Evolutionary conservation across 2,329 filamentous ascomycete genomes (phyloP).

Genomic region (Aspergillus phoenicis): DNA sequence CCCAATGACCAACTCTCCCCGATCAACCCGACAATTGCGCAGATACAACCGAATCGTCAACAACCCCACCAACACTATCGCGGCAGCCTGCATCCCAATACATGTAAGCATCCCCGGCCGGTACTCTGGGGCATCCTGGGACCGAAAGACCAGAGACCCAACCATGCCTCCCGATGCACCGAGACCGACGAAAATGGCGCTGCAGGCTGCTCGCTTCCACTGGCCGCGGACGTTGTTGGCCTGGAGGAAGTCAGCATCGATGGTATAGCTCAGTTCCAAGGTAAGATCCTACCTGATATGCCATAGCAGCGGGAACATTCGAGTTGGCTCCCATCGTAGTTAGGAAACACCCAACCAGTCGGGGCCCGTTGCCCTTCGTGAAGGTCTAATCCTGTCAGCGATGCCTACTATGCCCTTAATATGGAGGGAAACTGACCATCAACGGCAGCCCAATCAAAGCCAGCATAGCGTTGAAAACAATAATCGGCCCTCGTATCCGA

Average conservation of each 20-base stretch:
- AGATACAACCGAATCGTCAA: constrained; percentile 33
- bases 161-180: constrained; percentile 19
- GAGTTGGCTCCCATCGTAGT: constrained; percentile 32
- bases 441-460: constrained; percentile 31
- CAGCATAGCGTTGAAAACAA: constrained; percentile 29
- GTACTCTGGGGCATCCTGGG: constrained; percentile 18
- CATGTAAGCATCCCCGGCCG: constrained; percentile 20
- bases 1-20: constrained; percentile 38
- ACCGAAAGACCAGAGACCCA: constrained; percentile 17
- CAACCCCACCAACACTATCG: constrained; percentile 28
- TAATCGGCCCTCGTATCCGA: constrained; percentile 28
- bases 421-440: constrained; percentile 16
- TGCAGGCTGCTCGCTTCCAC: constrained; percentile 30
- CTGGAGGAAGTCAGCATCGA: constrained; percentile 6
- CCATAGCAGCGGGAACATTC: constrained; percentile 35
- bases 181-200: constrained; percentile 23
- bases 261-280: not conserved
- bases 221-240: constrained; percentile 37
- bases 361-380: constrained; percentile 22
- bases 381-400: constrained; percentile 17
- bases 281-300: constrained; percentile 27
- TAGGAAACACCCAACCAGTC: constrained; percentile 36
- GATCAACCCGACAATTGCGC: constrained; percentile 36
- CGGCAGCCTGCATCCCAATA: constrained; percentile 18
- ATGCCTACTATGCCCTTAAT: not conserved